Conservation (phyloP, 139 green algal species). For the Closterium sp. region DNA sequence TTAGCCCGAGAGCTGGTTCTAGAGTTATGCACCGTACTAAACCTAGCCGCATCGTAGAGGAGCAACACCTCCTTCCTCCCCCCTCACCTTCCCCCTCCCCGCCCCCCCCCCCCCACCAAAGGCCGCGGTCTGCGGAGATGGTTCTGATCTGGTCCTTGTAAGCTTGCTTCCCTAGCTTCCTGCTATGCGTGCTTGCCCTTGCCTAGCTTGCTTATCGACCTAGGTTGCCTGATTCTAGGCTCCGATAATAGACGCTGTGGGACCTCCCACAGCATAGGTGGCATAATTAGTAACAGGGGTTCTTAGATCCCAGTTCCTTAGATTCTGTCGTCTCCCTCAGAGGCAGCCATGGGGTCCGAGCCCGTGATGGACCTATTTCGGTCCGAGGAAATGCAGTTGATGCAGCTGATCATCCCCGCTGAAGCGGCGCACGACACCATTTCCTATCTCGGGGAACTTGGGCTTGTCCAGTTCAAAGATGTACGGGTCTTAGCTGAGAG, state of each 20-base stretch:
- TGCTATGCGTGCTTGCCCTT: neutral
- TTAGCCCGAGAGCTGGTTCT: too few species aligned
- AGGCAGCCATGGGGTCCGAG: neutral
- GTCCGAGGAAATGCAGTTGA: slow-evolving; percentile 93
- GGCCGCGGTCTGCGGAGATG: too few species aligned
- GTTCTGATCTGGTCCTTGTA: too few species aligned
- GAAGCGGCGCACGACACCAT: slow-evolving; percentile 94
- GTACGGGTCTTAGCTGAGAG: slow-evolving; percentile 22
- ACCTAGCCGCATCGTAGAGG: too few species aligned
- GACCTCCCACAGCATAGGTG: neutral
- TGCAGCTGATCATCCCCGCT: slow-evolving; percentile 96
- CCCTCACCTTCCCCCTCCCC: too few species aligned
- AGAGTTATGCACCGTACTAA: too few species aligned
- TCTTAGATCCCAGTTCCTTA: neutral
- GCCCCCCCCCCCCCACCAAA: too few species aligned
- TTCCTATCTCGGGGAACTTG: slow-evolving; percentile 80
- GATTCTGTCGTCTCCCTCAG: neutral
- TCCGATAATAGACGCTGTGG: neutral
- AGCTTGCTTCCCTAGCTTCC: neutral
- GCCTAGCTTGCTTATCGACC: too few species aligned
- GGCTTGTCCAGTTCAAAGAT: slow-evolving; percentile 57
- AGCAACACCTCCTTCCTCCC: too few species aligned
- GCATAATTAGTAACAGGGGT: neutral
- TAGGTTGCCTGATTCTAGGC: neutral
- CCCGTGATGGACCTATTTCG: slow-evolving; percentile 69